Evolutionary conservation across 2,329 filamentous ascomycete species (phyloP), one percentile per base, ranked within the genome.

Genomic region (Claviceps maximensis): DNA sequence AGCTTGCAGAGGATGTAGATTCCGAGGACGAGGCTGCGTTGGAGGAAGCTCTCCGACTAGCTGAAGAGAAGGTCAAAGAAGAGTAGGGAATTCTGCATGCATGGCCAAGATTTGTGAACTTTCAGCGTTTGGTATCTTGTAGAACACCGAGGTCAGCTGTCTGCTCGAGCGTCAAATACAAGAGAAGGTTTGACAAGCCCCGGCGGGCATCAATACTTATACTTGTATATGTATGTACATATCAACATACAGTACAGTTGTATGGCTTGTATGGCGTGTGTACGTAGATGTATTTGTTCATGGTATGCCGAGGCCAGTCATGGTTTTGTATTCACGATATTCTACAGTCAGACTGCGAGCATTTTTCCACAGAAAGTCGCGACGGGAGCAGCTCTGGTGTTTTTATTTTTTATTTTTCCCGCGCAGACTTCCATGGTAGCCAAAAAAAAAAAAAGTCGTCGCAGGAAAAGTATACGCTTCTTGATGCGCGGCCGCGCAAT

Each of bases 21-120:
- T 63, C 67, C 3, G 67, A 69, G 45, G 68, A 69, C 27, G 67
- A 70, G 51, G 67, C 65, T 40, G 67, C 66, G 13, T 55, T 70
- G 2, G 65, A 67, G 41, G 68, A 69, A 55, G 67, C 65, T 12
- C 55, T 70, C 42, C 63, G 57, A 47, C 48, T 64, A 29, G 63
- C 66, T 4, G 65, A 68, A 47, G 59, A 65, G 48, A 58, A 63
- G 48, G 54, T 55, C 48, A 57, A 61, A 36, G 58, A 58, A 38
- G 59, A 59, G 41, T 49, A 57, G 47, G 15, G 2, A 4, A 2
- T 52, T 31, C 25, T 29, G 33, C n/a, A 31, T 21, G 36, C 23
- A 40, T 19, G 23, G 21, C 7, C 7, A 15, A 23, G 8, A 36
- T 33, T 2, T 21, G n/a, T 47, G n/a, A 36, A 15, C n/a, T 12